Percentiles rank a stretch among this genome's conserved stretches.
phyloP scores from a whole-genome alignment of 2,329 filamentous ascomycete species.

The Pseudogymnoascus sp. region DNA sequence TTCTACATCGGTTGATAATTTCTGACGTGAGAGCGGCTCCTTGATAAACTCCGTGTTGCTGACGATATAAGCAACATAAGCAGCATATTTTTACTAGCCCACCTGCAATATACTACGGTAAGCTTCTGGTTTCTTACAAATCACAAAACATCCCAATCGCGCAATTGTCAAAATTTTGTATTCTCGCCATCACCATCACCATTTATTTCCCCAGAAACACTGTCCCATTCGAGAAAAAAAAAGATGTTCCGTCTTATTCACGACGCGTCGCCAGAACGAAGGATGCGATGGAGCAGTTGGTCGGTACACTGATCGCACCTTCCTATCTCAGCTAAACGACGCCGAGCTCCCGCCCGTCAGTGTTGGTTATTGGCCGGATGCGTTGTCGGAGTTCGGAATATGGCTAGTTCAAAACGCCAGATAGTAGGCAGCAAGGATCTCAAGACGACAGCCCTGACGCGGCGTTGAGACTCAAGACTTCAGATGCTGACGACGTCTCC shows the following conservation, averaged over 20 bases:
- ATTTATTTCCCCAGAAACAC: neutral
- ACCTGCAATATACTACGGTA: neutral
- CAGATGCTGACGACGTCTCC: neutral
- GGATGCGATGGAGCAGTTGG: neutral
- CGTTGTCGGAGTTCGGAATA: neutral
- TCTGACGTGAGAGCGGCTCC: neutral
- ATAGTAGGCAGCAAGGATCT: neutral
- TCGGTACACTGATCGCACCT: neutral
- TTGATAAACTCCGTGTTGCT: neutral
- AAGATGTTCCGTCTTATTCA: neutral
- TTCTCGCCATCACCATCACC: too few species aligned
- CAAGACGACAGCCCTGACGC: neutral
- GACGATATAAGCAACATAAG: constrained; percentile 3
- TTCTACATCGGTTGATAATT: neutral
- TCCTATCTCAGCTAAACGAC: constrained; percentile 1
- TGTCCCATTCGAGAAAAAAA: neutral
- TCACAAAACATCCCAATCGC: neutral
- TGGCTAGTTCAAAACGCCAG: neutral
- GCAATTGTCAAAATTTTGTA: neutral
- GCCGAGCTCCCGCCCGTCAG: neutral
- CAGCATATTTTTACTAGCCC: neutral
- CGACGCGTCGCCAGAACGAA: neutral
- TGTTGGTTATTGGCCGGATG: neutral
- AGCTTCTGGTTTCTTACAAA: constrained; percentile 2
- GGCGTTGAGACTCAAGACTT: neutral